Conservation (phyloP, 768 basidiomycete species). For the Leucosporidium scottii region DNA sequence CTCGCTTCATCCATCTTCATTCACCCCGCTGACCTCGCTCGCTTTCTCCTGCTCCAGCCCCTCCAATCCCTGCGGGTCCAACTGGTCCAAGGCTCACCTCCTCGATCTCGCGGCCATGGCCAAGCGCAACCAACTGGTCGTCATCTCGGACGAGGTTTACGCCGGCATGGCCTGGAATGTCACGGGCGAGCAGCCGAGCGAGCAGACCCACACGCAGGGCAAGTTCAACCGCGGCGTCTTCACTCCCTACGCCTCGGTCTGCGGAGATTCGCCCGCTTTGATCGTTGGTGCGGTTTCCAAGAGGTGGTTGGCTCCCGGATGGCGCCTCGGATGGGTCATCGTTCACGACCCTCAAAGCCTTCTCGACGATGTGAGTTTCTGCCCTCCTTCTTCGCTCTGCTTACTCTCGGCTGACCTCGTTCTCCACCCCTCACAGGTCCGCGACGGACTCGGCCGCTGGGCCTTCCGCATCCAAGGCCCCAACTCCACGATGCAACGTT, state of each 20-base stretch:
- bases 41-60: conserved; percentile 37
- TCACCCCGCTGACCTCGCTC: too few species aligned
- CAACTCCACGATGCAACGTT: conserved; percentile 32
- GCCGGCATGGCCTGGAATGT: conserved; percentile 40
- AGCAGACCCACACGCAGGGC: conserved; percentile 21
- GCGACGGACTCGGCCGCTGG: conserved; percentile 38
- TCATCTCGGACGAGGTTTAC: conserved; percentile 43
- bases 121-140: conserved; percentile 38
- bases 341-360: conserved; percentile 42
- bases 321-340: conserved; percentile 43
- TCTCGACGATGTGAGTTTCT: conserved; percentile 22
- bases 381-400: background rate
- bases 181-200: conserved; percentile 12
- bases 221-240: conserved; percentile 39
- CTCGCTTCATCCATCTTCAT: too few species aligned
- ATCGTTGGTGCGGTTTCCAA: conserved; percentile 44
- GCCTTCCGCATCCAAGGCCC: conserved; percentile 43
- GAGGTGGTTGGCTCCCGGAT: conserved; percentile 43
- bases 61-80: conserved; percentile 43
- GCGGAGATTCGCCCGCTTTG: conserved; percentile 39
- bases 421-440: conserved; percentile 9
- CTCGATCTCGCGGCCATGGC: conserved; percentile 39
- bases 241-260: conserved; percentile 40
- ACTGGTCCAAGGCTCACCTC: conserved; percentile 40
- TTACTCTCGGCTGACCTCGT: background rate